A percentile compares a stretch with the other conserved stretches of the same genome.
phyloP scores from a whole-genome alignment of 495 filamentous ascomycete species.

The Aspergillus taichungensis region DNA sequence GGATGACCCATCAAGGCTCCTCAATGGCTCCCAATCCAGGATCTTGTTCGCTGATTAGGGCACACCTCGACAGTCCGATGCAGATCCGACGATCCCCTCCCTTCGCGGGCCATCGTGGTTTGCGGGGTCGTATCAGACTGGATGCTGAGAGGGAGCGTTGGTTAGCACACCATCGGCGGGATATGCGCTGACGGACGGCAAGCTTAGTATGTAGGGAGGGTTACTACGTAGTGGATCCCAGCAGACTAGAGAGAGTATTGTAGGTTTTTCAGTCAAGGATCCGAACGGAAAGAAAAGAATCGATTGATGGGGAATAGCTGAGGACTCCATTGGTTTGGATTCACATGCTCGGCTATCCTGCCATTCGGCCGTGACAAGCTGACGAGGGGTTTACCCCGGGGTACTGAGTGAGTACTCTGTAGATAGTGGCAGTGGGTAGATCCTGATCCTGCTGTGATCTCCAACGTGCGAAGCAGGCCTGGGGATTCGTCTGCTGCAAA shows the following conservation, averaged over 20 bases:
- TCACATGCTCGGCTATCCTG: slow-evolving; percentile 5
- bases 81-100: slow-evolving; percentile 14
- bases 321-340: background rate
- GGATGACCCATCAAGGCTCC: too few species aligned
- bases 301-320: background rate
- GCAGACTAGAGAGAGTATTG: too few species aligned
- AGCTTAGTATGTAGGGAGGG: too few species aligned
- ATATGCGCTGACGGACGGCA: too few species aligned
- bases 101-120: background rate
- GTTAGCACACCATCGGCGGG: background rate
- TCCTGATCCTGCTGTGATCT: too few species aligned
- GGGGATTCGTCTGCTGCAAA: too few species aligned
- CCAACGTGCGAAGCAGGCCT: too few species aligned
- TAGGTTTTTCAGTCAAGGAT: too few species aligned
- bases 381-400: too few species aligned
- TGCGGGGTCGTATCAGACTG: slow-evolving; percentile 7
- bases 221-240: too few species aligned
- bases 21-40: too few species aligned
- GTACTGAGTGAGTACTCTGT: background rate
- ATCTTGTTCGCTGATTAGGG: background rate
- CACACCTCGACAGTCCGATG: slow-evolving; percentile 8
- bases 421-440: background rate
- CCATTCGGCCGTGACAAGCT: background rate
- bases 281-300: too few species aligned
- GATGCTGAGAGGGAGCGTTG: background rate